Percentiles rank a stretch among this genome's conserved stretches.
These are phyloP conservation scores for Thelonectria rubi DNA, from an alignment of 2,329 filamentous ascomycete genomes.

Conservation along the genomic window DNA sequence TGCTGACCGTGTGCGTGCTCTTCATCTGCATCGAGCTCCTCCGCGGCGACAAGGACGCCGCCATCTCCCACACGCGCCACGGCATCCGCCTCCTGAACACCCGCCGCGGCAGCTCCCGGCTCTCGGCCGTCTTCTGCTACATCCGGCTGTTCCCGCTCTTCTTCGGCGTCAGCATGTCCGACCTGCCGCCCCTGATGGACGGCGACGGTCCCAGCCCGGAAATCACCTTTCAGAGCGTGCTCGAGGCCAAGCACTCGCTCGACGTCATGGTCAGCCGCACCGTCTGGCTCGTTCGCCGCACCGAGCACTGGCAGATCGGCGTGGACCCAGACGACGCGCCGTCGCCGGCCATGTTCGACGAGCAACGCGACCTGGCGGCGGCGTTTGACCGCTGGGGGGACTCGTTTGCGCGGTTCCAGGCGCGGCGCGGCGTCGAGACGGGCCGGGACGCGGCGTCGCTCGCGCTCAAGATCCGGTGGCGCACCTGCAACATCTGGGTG, in stretches of 20 bases:
- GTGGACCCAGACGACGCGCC: slow-evolving; percentile 23
- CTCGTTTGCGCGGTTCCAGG: slow-evolving; percentile 38
- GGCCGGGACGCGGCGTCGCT: slow-evolving; percentile 21
- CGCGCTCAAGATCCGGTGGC: slow-evolving; percentile 45
- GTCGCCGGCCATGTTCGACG: slow-evolving; percentile 30
- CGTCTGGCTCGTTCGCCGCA: slow-evolving; percentile 44
- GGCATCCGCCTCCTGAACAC: slow-evolving; percentile 50
- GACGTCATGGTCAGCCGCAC: slow-evolving; percentile 42
- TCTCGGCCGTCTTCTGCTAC: slow-evolving; percentile 51
- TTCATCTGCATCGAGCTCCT: slow-evolving; percentile 57
- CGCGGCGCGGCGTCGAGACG: background rate
- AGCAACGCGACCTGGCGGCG: slow-evolving; percentile 34
- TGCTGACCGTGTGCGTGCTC: slow-evolving; percentile 52
- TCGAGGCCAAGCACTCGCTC: slow-evolving; percentile 45
- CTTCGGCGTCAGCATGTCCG: slow-evolving; percentile 38
- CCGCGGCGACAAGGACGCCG: slow-evolving; percentile 47
- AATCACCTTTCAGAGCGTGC: slow-evolving; percentile 25
- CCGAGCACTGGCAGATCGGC: slow-evolving; percentile 41
- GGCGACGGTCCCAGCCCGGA: background rate
- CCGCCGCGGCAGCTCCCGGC: slow-evolving; percentile 37
- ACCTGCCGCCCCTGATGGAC: slow-evolving; percentile 20
- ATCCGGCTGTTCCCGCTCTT: slow-evolving; percentile 53
- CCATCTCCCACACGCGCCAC: slow-evolving; percentile 50
- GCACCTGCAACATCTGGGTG: slow-evolving; percentile 47
- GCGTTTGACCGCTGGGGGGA: slow-evolving; percentile 44